Conservation (phyloP, 78 protist species). For the Parvularia atlantis region DNA sequence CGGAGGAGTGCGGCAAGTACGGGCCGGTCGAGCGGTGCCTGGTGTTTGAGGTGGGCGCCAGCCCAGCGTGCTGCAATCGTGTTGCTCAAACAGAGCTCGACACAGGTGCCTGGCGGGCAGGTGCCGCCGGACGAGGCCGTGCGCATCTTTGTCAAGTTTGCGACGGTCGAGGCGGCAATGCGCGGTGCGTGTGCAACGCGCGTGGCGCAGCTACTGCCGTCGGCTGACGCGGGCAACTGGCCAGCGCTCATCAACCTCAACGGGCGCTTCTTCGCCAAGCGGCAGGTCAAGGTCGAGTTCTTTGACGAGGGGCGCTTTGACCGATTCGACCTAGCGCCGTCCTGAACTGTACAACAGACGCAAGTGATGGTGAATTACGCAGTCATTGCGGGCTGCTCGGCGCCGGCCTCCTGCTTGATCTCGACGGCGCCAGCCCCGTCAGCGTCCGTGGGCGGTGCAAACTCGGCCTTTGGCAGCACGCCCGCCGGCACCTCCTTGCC, state of each 20-base stretch:
- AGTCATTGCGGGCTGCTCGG: too few relatives aligned
- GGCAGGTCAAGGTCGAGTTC: conserved; percentile 9
- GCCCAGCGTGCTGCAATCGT: neutral
- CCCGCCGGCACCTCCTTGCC: too few relatives aligned
- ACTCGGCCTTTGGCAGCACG: too few relatives aligned
- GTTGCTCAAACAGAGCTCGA: neutral
- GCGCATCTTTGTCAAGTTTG: conserved; percentile 11
- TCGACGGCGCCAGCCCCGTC: too few relatives aligned
- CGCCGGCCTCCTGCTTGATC: too few relatives aligned
- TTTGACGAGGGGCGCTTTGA: conserved; percentile 1
- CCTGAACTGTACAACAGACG: too few relatives aligned
- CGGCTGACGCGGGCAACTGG: neutral
- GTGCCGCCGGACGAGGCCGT: conserved; percentile 9
- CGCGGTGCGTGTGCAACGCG: neutral
- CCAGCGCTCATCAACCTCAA: neutral
- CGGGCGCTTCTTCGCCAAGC: conserved; percentile 21
- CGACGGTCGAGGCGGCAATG: neutral
- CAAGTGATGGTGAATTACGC: too few relatives aligned
- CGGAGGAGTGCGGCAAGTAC: conserved; percentile 9
- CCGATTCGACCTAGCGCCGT: too few relatives aligned
- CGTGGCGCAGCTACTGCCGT: too few relatives aligned
- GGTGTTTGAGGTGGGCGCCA: neutral
- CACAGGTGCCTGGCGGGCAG: neutral
- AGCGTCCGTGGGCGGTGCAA: too few relatives aligned
- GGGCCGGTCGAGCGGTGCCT: neutral